Evolutionary conservation across 2,329 filamentous ascomycete genomes (phyloP).

Genomic region (Talaromyces pinophilus): DNA sequence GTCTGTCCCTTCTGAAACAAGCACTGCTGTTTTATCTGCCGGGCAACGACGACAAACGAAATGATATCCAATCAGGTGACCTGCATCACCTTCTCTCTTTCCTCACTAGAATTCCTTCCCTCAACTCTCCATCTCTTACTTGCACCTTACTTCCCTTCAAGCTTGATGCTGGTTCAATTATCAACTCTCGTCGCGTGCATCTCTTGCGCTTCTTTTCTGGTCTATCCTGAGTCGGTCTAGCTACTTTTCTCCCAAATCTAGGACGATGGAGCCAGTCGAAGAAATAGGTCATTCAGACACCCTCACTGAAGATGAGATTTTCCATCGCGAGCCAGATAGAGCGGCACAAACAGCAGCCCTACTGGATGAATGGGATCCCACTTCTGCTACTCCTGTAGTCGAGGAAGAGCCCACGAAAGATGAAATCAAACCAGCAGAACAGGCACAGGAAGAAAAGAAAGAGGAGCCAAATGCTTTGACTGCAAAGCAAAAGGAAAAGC

Average conservation of each 20-base stretch:
- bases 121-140: not conserved
- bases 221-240: not conserved
- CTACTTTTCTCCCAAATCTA: not conserved
- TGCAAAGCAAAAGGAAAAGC: constrained; percentile 15
- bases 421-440: not conserved
- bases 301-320: not conserved
- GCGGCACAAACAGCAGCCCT: not conserved
- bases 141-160: not conserved
- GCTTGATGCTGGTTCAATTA: not conserved
- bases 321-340: not conserved
- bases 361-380: constrained; percentile 5
- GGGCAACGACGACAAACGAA: constrained; percentile 4
- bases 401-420: not conserved
- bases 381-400: not conserved
- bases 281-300: not conserved
- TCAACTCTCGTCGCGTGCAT: not conserved
- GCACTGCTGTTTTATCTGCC: not conserved
- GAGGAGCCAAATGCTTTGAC: not conserved
- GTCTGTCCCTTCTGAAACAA: not conserved
- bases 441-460: not conserved
- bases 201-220: not conserved
- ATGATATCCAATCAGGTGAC: constrained; percentile 9
- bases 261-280: not conserved
- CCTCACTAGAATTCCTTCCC: not conserved
- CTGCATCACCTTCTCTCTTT: not conserved